A percentile compares a stretch with the other conserved stretches of the same genome.
These are phyloP conservation scores for Maudiozyma pseudohumilis DNA, from an alignment of 805 yeast species.

Conservation along the genomic window DNA sequence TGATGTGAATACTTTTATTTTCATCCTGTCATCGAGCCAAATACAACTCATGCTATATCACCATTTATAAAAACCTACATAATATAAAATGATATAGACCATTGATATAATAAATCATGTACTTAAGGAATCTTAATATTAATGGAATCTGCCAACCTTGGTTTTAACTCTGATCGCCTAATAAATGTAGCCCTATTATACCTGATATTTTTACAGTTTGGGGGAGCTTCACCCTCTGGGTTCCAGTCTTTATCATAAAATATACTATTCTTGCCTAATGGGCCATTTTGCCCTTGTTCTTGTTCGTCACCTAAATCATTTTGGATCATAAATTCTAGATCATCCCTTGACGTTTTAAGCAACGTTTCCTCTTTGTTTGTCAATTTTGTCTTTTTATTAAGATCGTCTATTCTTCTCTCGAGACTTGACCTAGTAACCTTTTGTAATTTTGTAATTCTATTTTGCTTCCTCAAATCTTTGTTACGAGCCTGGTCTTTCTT, in stretches of 20 bases:
- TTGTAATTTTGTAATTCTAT: slow-evolving; percentile 18
- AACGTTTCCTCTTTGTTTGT: slow-evolving; percentile 29
- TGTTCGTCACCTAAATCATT: slow-evolving; percentile 8
- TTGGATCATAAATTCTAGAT: slow-evolving; percentile 33
- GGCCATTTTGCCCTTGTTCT: slow-evolving; percentile 2
- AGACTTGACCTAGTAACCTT: slow-evolving; percentile 18
- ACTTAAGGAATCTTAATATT: slow-evolving; percentile 4
- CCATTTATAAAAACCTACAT: neutral
- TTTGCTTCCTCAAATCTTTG: slow-evolving; percentile 15
- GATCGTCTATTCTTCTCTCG: slow-evolving; percentile 13
- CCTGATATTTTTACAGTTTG: slow-evolving; percentile 20
- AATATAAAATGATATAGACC: too few relatives aligned
- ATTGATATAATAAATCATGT: too few relatives aligned
- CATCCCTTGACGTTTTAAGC: slow-evolving; percentile 30
- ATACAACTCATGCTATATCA: neutral
- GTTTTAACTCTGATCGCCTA: slow-evolving; percentile 11
- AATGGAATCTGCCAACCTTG: slow-evolving; percentile 5
- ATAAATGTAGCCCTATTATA: slow-evolving; percentile 27
- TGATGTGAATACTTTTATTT: too few relatives aligned
- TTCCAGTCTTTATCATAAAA: slow-evolving; percentile 62
- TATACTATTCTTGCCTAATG: slow-evolving; percentile 41
- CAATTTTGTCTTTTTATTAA: slow-evolving; percentile 21
- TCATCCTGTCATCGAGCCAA: too few relatives aligned
- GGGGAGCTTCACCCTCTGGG: slow-evolving; percentile 47
- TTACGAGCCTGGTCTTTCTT: slow-evolving; percentile 19